Base-by-base conservation (phyloP, 2,329 filamentous ascomycete species). In the Zalaria sp. region DNA sequence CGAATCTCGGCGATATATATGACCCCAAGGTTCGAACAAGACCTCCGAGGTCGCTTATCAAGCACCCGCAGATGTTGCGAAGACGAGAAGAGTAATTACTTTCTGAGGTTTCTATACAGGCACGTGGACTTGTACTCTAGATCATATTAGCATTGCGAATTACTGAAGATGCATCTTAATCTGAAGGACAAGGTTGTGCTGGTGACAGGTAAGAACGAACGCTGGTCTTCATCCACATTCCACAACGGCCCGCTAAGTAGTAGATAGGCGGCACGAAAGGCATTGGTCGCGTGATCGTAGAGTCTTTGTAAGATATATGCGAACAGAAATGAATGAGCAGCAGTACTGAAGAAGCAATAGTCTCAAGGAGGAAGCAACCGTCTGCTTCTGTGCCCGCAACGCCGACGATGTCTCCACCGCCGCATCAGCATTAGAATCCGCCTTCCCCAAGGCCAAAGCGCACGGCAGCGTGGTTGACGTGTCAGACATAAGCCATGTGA, bases 151-250 rank as follows among this genome's bases (percentile, higher is more conserved):
- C 18, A 18, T 18, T 18, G 18, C 18, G 18, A 18, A 18, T 18
- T 18, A 18, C 18, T n/a, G n/a, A 49, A 40, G 39, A 61, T 61
- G 59, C 51, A 58, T 46, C 55, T 61, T 9, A 51, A 50, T 28
- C 53, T 61, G n/a, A 50, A 57, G 31, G 51, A 52, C 28, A 61
- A 61, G 41, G 54, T 60, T 11, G 53, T 58, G 10, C 47, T 61
- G 3, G 50, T 61, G 5, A 61, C 59, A 31, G 58, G 58, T 57
- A 41, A 18, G 41, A 8, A 8, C 1, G 41, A 8, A 8, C 1
- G 37, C 31, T 31, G 18, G 18, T 18, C 18, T 18, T 18, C 18
- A 18, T 18, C 18, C 18, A 18, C 36, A 35, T 27, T 11, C 3
- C 25, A n/a, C 26, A 5, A 18, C 29, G 11, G 25, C 36, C 34